Evolutionary conservation across 2,329 filamentous ascomycete genomes (phyloP).

Genomic region (Trichoderma atrobrunneum): DNA sequence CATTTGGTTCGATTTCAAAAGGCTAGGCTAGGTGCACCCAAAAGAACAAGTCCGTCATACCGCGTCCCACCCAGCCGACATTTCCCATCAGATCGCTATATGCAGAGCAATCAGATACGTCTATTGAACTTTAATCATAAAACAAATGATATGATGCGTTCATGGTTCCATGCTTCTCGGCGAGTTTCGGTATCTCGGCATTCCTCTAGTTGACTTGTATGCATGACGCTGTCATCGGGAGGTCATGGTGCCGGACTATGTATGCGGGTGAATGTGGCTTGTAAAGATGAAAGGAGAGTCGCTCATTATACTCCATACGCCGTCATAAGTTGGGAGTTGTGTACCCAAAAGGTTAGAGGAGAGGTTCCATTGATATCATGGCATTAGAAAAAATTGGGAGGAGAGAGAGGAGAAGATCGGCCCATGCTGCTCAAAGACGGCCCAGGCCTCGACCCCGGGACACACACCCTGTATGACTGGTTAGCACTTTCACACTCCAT

Average conservation of each 20-base stretch:
- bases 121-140: neutral
- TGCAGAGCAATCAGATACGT: neutral
- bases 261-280: neutral
- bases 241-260: neutral
- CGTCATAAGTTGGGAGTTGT: conserved; percentile 3
- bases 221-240: neutral
- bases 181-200: conserved; percentile 13
- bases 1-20: neutral
- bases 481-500: neutral
- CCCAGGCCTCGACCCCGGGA: conserved; percentile 30
- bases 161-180: neutral
- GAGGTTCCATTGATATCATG: neutral
- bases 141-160: neutral
- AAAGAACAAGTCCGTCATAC: neutral
- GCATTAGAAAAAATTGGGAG: neutral
- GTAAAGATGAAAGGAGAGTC: neutral
- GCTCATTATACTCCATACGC: conserved; percentile 7
- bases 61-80: neutral
- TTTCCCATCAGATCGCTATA: neutral
- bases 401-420: neutral
- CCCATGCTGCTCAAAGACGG: conserved; percentile 14
- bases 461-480: conserved; percentile 35
- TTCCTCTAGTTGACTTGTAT: neutral
- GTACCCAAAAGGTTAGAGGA: neutral
- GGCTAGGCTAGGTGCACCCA: neutral